phyloP scores from a whole-genome alignment of 352 stramenopile genomes.

The Globisporangium iwayamae region DNA sequence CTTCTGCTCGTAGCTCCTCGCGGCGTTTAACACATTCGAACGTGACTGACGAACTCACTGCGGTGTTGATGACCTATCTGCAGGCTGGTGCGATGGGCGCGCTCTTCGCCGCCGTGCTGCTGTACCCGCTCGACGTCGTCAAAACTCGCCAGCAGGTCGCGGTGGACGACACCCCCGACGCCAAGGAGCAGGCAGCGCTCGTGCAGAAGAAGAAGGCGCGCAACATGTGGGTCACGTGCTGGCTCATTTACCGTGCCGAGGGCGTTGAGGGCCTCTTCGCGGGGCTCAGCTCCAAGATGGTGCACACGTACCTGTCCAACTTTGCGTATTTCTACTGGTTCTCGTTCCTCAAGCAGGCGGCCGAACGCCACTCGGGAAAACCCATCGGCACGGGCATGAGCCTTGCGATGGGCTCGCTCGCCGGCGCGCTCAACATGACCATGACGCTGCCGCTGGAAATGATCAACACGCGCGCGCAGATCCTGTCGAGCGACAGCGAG shows the following conservation, averaged over 20 bases:
- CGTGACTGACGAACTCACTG: conserved; percentile 2
- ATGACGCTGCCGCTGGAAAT: conserved; percentile 87
- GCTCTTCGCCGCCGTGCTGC: conserved; percentile 64
- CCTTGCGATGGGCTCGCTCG: conserved; percentile 69
- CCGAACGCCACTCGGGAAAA: conserved; percentile 45
- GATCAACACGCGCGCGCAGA: conserved; percentile 86
- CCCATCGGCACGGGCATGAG: conserved; percentile 63
- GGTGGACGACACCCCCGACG: conserved; percentile 29
- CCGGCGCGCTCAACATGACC: conserved; percentile 83
- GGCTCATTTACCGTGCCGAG: conserved; percentile 65
- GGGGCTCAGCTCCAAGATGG: conserved; percentile 68
- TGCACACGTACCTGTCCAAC: conserved; percentile 73
- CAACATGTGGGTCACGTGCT: conserved; percentile 56
- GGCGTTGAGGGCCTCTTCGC: conserved; percentile 62
- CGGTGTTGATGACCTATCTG: conserved; percentile 3
- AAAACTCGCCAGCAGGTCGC: conserved; percentile 73
- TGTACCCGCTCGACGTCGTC: conserved; percentile 75
- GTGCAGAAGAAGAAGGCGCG: conserved; percentile 33
- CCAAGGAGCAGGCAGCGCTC: conserved; percentile 21
- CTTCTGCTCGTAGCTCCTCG: background rate
- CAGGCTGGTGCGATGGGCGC: conserved; percentile 74
- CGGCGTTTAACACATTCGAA: conserved; percentile 4
- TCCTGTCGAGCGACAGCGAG: conserved; percentile 43
- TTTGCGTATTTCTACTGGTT: conserved; percentile 89
- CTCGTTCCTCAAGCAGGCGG: conserved; percentile 66